phyloP scores from a whole-genome alignment of 257 asterid genomes.

The Solanum ossicruentum region DNA sequence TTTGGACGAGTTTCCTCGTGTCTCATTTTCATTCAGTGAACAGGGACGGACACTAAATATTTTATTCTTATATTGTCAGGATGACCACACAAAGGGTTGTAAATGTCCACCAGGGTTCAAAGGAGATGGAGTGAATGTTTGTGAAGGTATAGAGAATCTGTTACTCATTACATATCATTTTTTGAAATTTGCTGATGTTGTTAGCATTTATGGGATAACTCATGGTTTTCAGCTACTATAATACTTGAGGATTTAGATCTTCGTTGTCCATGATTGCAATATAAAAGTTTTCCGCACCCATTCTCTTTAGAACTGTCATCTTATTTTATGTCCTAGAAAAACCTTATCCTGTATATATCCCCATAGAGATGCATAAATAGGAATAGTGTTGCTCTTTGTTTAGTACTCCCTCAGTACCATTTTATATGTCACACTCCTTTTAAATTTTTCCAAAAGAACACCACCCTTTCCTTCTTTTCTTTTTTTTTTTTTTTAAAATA shows the following conservation, averaged over 20 bases:
- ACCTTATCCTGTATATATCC: neutral
- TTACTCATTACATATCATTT: neutral
- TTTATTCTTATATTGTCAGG: conserved; percentile 25
- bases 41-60: neutral
- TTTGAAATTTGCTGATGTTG: neutral
- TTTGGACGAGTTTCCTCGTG: neutral
- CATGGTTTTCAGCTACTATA: neutral
- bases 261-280: neutral
- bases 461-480: neutral
- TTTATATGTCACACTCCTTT: neutral
- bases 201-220: neutral
- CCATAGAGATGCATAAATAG: neutral
- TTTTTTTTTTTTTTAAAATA: neutral
- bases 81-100: conserved; percentile 72
- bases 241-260: neutral
- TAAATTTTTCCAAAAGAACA: neutral
- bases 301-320: neutral
- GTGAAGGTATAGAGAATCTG: conserved; percentile 53
- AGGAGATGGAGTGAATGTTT: conserved; percentile 77
- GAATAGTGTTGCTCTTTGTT: neutral
- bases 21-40: neutral
- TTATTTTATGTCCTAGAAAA: neutral
- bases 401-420: neutral
- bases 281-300: neutral
- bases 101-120: conserved; percentile 85